Evolutionary conservation across 2,329 filamentous ascomycete species (phyloP), one percentile per base, ranked within the genome.

Genomic region (Neonectria punicea): DNA sequence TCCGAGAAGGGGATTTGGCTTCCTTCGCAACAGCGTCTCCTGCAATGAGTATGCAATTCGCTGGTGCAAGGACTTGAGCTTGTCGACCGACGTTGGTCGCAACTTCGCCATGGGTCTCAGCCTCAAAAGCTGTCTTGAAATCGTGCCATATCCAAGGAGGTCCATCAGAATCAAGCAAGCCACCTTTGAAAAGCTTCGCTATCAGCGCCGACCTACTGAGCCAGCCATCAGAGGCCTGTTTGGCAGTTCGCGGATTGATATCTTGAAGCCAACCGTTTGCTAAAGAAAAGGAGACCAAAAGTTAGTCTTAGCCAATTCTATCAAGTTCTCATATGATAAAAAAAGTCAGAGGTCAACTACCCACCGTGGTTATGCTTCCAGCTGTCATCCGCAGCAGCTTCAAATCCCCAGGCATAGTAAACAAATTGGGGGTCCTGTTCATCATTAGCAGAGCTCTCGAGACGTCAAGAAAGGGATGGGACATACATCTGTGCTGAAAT

Each of bases 371-470:
- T 30, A 8, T 30, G 28, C 5, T 30, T 30, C 8, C 67, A 68
- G 16, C 36, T 5, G 1, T 60, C 50, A 1, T 13, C 18, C 8
- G 30, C 61, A 9, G 49, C 54, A 2, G 5, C 11, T 25, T 67
- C 53, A 0, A 68, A 9, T 0, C 20, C 20, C 20, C 20, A 22
- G 20, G 20, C 20, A 22, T 22, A 22, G 20, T 22, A 22, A 9
- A 67, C 53, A 20, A 66, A 69, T 2, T 28, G n/a, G 1, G 53
- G 61, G 13, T 47, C 9, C 67, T 62, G 5, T 20, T 4, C n/a
- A 11, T 14, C 3, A 18, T 67, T 11, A 49, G 32, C 22, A 18
- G 16, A 22, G 7, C 2, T 14, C 36, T 2, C 2, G 34, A 9
- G 3, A 7, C 11, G 49, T 43, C 0, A 16, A 2, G n/a, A 2